Conservation (phyloP, 1,139 yeast genomes). For the Geotrichum candidum region DNA sequence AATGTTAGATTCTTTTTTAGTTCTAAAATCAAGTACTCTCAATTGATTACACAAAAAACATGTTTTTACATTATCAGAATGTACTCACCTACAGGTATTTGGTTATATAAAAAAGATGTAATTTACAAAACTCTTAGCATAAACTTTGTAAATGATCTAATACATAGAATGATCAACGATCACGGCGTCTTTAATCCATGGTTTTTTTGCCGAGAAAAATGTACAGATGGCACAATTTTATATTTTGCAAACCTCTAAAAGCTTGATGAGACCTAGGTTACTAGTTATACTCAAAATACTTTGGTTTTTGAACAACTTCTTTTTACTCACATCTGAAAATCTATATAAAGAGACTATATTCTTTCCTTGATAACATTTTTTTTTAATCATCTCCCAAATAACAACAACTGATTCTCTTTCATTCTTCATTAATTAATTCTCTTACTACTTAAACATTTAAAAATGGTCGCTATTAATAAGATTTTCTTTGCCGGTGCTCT, state of each 20-base stretch:
- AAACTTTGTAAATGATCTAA: no score
- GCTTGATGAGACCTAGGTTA: no score
- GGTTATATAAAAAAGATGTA: no score
- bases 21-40: neutral
- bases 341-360: neutral
- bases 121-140: no score
- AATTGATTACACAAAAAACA: no score
- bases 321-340: neutral
- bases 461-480: slow-evolving; percentile 7
- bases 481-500: slow-evolving; percentile 2
- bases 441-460: neutral
- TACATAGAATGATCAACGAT: no score
- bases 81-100: no score
- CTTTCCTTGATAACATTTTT: neutral
- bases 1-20: no score
- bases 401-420: neutral
- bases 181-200: no score
- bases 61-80: no score
- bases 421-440: neutral
- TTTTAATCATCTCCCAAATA: neutral
- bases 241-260: neutral
- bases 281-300: neutral
- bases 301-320: neutral
- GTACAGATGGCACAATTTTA: no score
- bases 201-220: no score